Base-by-base conservation (phyloP, 768 basidiomycete species). In the Suillus occidentalis region DNA sequence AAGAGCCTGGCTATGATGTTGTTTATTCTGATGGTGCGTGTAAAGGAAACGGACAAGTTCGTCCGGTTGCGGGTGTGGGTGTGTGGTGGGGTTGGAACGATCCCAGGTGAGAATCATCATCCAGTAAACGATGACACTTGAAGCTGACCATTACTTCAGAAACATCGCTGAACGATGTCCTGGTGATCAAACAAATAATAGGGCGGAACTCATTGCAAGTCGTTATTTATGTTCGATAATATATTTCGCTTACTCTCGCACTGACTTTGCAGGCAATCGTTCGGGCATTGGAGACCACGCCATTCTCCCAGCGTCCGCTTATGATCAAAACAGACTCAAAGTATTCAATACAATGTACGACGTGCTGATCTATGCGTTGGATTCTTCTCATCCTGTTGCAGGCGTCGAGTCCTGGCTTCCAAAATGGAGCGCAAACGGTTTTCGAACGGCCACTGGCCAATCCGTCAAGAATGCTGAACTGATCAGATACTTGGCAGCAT, bases 1-100 rank as follows among this genome's bases (percentile, higher is more conserved):
- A 80, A 31, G 77, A 75, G 63, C 59, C 45, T 3, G 73, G 71
- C 4, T 78, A 74, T 69, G 74, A 79, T 49, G 78, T 90, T 14
- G 95, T 95, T 1, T 97, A 93, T 70, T 89, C 84, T 22, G 96
- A 98, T 75, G 96, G 96, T 13, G 90, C 94, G 7, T 95, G 94
- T 68, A 86, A 85, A 71, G 87, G 89, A 2, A 98, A 98, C 72
- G 96, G 96, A 0, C 77, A 87, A 71, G 37, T 36, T 3, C 86
- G 83, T 1, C 83, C 91, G 0, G 68, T 84, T 49, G 96, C 94
- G 1, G 96, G 96, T 1, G 77, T 95, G 50, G 96, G 96, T 0
- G 92, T 98, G 0, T 98, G 89, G 87, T 98, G 92, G 92, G 92
- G 89, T 0, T 76, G 72, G 12, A 72, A 82, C 64, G 90, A 94